These are phyloP conservation scores for Phylloporus rhodoxanthus DNA, from an alignment of 768 basidiomycete genomes.

Conservation along the genomic window DNA sequence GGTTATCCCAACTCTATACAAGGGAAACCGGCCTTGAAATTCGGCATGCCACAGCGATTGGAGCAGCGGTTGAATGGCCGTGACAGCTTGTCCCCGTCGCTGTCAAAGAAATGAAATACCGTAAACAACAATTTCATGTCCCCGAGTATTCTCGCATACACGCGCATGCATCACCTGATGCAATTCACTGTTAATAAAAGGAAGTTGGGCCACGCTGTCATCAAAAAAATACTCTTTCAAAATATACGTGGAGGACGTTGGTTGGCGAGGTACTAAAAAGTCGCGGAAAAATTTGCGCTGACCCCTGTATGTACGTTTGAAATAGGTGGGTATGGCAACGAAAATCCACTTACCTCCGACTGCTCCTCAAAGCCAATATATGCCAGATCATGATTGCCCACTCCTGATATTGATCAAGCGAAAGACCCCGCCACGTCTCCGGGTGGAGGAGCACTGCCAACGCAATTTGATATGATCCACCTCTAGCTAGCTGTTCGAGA, in stretches of 20 bases:
- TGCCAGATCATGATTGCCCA: conserved; percentile 82
- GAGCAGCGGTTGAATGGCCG: conserved; percentile 60
- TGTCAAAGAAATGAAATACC: conserved; percentile 28
- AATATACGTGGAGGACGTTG: conserved; percentile 46
- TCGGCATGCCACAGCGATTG: conserved; percentile 76
- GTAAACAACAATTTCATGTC: conserved; percentile 1
- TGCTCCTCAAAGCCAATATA: conserved; percentile 59
- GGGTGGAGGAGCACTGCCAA: conserved; percentile 61
- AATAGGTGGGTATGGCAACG: conserved; percentile 5
- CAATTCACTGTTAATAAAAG: conserved; percentile 38
- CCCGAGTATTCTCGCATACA: conserved; percentile 30
- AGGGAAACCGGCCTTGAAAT: conserved; percentile 60
- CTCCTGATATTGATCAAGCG: conserved; percentile 54
- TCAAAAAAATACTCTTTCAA: conserved; percentile 54
- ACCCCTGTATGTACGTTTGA: conserved; percentile 36
- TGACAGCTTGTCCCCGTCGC: conserved; percentile 60
- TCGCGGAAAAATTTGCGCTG: conserved; percentile 64
- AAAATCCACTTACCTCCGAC: conserved; percentile 51
- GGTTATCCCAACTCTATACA: conserved; percentile 65
- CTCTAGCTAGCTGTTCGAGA: conserved; percentile 52
- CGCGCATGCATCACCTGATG: conserved; percentile 38
- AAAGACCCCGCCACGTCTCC: conserved; percentile 62
- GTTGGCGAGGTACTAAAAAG: conserved; percentile 54
- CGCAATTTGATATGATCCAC: conserved; percentile 60
- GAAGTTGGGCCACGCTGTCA: conserved; percentile 26